Base-by-base conservation (phyloP, 2,329 filamentous ascomycete species). In the Stemphylium vesicarium region DNA sequence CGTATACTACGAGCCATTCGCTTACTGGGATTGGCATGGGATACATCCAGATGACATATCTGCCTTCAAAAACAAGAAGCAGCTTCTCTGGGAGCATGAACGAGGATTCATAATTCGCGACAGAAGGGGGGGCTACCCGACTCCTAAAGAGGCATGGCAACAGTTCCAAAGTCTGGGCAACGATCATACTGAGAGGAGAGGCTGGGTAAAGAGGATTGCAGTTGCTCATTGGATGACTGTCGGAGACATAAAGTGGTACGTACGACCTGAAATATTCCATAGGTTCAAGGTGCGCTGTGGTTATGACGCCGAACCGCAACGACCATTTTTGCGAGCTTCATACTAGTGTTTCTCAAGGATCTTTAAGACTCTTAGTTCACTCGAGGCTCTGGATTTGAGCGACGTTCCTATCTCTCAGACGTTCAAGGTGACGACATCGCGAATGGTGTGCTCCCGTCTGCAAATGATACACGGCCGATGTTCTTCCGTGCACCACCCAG, bases 21-120 rank as follows among this genome's bases (percentile, higher is more conserved):
- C 57, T 3, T 70, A 66, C 53, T 67, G 55, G 58, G 68, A 70
- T 52, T 72, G 69, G 68, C 51, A 63, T 40, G 61, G 57, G 0
- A 15, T 56, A 2, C 32, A 44, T 49, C 42, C 48, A 13, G 46
- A 55, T 37, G 47, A 53, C 11, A 29, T 16, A 2, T 39, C 22
- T 33, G 45, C 56, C 1, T 43, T 39, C 11, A 42, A 44, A 6
- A 32, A 42, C 9, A 68, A 63, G 41, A 51, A 48, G 16, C 50
- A 62, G 31, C 46, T 65, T 13, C 36, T 65, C 6, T 63, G 62
- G 59, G 61, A 68, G 32, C 45, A 57, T 10, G 50, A 64, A 26
- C 52, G 57, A 31, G 58, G 50, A 2, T 69, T 59, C 37, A 12
- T n/a, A 15, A 37, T 16, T 26, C 38, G 59, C 38, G 56, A 44